phyloP scores from a whole-genome alignment of 192 early-diverging fungal genomes.

The Chytriomyces confervae region DNA sequence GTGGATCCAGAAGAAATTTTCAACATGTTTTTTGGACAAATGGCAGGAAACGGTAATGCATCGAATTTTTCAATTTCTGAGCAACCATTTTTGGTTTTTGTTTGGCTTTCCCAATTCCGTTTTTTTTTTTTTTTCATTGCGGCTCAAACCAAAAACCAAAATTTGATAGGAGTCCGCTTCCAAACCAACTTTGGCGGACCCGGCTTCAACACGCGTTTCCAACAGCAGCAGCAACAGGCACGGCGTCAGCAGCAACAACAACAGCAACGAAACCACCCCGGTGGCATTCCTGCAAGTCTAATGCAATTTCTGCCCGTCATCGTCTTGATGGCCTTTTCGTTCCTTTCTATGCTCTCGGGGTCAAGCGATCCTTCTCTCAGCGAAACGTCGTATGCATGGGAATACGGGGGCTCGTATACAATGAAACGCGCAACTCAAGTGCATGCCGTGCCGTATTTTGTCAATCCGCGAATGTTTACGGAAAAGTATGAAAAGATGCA shows the following conservation, averaged over 20 bases:
- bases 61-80: conserved; percentile 16
- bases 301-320: conserved; percentile 82
- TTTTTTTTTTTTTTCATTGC: conserved; percentile 7
- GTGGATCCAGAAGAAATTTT: conserved; percentile 93
- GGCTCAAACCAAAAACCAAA: conserved; percentile 14
- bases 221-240: conserved; percentile 52
- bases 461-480: conserved; percentile 66
- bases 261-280: conserved; percentile 9
- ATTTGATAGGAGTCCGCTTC: conserved; percentile 29
- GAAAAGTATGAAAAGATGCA: conserved; percentile 46
- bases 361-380: conserved; percentile 33
- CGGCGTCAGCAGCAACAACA: conserved; percentile 50
- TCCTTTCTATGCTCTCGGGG: conserved; percentile 56
- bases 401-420: conserved; percentile 55
- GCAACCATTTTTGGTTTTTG: conserved; percentile 36
- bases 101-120: conserved; percentile 38
- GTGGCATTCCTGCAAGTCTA: conserved; percentile 45
- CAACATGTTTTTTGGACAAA: conserved; percentile 93
- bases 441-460: conserved; percentile 79
- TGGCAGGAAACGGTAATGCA: conserved; percentile 52
- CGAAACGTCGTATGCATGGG: conserved; percentile 69
- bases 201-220: conserved; percentile 61
- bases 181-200: conserved; percentile 40
- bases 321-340: conserved; percentile 74
- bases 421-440: conserved; percentile 58